A percentile compares a stretch with the other conserved stretches of the same genome.
phyloP scores from a whole-genome alignment of 148 eudicot genomes.

The Persicaria tinctoria region DNA sequence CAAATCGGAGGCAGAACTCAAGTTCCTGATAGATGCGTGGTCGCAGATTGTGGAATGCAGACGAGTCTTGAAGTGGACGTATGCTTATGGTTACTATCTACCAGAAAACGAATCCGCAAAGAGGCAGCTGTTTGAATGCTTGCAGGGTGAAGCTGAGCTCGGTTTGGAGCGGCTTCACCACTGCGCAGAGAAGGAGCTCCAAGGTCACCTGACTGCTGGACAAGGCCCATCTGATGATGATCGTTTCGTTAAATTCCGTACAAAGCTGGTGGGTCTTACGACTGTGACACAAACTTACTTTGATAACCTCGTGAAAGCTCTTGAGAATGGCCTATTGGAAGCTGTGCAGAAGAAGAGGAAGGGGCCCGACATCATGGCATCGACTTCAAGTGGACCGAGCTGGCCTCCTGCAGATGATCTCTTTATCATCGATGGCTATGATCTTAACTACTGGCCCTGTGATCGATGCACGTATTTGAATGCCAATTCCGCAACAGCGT shows the following conservation, averaged over 20 bases:
- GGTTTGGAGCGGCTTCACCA: slow-evolving; percentile 24
- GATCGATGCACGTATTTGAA: background rate
- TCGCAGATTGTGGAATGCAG: slow-evolving; percentile 77
- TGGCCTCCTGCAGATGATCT: background rate
- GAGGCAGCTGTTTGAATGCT: slow-evolving; percentile 56
- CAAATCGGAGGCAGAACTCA: slow-evolving; percentile 72
- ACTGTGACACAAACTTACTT: slow-evolving; percentile 14
- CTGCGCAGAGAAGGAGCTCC: slow-evolving; percentile 82
- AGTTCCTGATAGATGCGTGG: slow-evolving; percentile 63
- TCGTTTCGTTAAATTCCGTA: slow-evolving; percentile 53
- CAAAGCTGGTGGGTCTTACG: slow-evolving; percentile 71
- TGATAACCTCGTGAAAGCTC: too few relatives aligned
- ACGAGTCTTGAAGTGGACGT: slow-evolving; percentile 32
- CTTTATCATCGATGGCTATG: too few relatives aligned
- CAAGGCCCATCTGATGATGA: slow-evolving; percentile 53
- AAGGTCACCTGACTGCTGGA: slow-evolving; percentile 35
- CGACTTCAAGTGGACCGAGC: background rate
- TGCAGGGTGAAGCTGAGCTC: slow-evolving; percentile 62
- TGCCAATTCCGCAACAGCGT: background rate
- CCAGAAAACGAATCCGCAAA: slow-evolving; percentile 48
- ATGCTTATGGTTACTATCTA: slow-evolving; percentile 50
- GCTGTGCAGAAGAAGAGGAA: slow-evolving; percentile 37
- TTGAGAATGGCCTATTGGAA: too few relatives aligned
- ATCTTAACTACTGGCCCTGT: background rate
- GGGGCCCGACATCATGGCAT: slow-evolving; percentile 29